Base-by-base conservation (phyloP, 2,329 filamentous ascomycete genomes). In the Penicillium sp. region DNA sequence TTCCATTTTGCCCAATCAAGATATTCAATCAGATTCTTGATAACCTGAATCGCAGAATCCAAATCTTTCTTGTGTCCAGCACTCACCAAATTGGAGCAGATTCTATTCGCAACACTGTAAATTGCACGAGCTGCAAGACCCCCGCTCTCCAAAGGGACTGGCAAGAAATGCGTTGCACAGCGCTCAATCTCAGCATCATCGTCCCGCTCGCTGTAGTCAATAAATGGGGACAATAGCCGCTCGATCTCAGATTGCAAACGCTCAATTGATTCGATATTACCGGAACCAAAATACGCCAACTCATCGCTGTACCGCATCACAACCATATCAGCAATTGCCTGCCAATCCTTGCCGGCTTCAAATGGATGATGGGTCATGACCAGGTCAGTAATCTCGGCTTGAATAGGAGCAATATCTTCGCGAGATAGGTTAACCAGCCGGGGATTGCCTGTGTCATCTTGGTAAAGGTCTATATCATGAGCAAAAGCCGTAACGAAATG, bases 311-410 rank as follows among this genome's bases (percentile, higher is more conserved):
- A 90, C 1, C 88, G 80, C 4, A 76, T 68, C 4, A 89, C 76
- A 4, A 91, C 74, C 76, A 88, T 79, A 61, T 92, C 89, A 0
- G 80, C 78, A 1, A 88, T 74, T 0, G 74, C 78, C 65, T 91
- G 88, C 89, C 89, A 91, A 62, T 89, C 74, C 26, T 82, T 64
- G 3, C 61, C 58, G 7, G 46, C 13, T 66, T 16, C 63, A 58
- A 23, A 58, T 61, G 45, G 58, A 11, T 71, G 68, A 10, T 70
- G 62, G 8, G 53, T 60, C 29, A 70, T 59, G 1, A 81, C 70
- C 42, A 83, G 69, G 0, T 66, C 52, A 2, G 70, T 70, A 1
- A 88, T 66, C 18, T 83, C 79, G 0, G 63, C 56, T 40, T 76
- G 68, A 14, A 81, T 65, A 11, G 62, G 58, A 0, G 64, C 57